Evolutionary conservation across 257 asterid genomes (phyloP), one percentile per base, ranked within the genome.

Genomic region (Solanum ossicruentum): DNA sequence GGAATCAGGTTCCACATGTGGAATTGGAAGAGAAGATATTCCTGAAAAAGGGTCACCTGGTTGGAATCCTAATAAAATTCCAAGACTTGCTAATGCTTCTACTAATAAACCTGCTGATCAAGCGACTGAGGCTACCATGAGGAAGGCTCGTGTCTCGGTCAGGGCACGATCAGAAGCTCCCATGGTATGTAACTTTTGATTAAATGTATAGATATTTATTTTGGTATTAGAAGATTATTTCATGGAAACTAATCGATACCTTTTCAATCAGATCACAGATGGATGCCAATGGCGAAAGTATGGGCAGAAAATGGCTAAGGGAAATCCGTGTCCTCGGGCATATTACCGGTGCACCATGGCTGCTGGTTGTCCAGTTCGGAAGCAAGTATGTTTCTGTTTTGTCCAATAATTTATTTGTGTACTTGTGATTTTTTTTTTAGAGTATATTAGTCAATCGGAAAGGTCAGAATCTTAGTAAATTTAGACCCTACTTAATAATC

Each of bases 271-370:
- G 99, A 95, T 96, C 51, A 88, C 97, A 0, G 99, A 96, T 88
- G 98, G 98, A 78, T 96, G 99, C 55, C 99, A 96, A 91, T 96
- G 99, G 98, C 89, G 99, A 9, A 96, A 96, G 86, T 96, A 96
- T 43, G 99, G 99, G 12, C 99, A 96, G 84, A 96, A 96, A 88
- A 93, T 96, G 92, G 99, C 99, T 0, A 96, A 96, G 84, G 99
- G 99, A 45, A 96, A 96, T 86, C 98, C 99, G 1, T 93, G 97
- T 77, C 99, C 99, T 51, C 97, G 99, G 26, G 99, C 99, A 10
- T 96, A 96, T 86, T 96, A 95, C 2, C 93, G 99, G 4, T 96
- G 99, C 92, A 96, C 99, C 87, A 96, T 96, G 99, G 97, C 97
- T 1, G 93, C 93, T 23, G 97, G 96, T 43, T 96, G 99, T 85